Base-by-base conservation (phyloP, 495 filamentous ascomycete species). In the Achaetomiella virescens region DNA sequence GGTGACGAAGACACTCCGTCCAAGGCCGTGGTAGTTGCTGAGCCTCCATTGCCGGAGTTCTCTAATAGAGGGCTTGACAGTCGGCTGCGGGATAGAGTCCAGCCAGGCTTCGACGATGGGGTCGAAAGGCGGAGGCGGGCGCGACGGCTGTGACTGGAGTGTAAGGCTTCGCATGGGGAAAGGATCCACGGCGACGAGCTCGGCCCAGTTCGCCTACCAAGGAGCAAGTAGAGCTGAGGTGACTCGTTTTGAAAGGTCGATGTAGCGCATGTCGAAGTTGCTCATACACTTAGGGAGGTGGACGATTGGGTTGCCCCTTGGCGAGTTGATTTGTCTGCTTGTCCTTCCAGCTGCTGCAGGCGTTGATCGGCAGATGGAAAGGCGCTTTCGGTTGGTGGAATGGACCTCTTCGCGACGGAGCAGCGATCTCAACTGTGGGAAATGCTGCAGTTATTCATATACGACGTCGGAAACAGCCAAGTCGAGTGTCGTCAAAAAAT, bases 61-160 rank as follows among this genome's bases (percentile, higher is more conserved):
- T 18, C 50, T 44, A 9, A 42, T 2, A 4, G 63, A 66, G 4
- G 58, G 61, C 37, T 53, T 55, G 35, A 20, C 24, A 10, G 24
- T 27, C 33, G 55, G 62, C 6, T 41, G 47, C 7, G 62, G 58
- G 18, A 67, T 46, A 2, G 48, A 42, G 14, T 66, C 63, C 8
- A 66, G 61, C 65, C 65, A 67, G 17, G 61, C 48, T 48, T 67
- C 65, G 50, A 66, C 56, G 11, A 38, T 17, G 15, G 55, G 60
- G 27, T 59, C 54, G 18, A 40, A 55, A 11, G 42, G 36, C 2
- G 57, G 57, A n/a, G 54, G 29, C 17, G 61, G 57, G 46, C 61
- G 46, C 25, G 60, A 44, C 40, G 55, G 58, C 43, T 36, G 48
- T n/a, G 35, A 45, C 29, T 18, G 41, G 9, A 52, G 18, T 15